phyloP scores from a whole-genome alignment of 139 green algal genomes.

The Asterochloris erici region DNA sequence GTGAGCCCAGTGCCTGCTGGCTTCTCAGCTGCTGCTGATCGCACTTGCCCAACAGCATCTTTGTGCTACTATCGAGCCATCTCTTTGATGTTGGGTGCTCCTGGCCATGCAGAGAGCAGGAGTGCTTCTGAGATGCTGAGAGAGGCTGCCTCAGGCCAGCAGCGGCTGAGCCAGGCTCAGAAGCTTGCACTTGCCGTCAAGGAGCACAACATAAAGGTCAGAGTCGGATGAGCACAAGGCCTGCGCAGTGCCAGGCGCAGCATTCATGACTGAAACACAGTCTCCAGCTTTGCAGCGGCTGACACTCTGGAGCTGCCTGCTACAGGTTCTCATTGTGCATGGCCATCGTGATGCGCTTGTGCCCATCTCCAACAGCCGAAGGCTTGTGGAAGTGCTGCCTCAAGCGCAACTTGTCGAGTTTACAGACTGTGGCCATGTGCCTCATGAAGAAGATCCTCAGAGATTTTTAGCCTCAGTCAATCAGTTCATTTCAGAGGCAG shows the following conservation, averaged over 20 bases:
- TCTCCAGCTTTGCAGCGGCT: background rate
- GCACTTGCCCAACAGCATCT: too few relatives aligned
- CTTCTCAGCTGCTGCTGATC: background rate
- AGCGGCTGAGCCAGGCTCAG: slow-evolving; percentile 3
- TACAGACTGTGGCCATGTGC: slow-evolving; percentile 67
- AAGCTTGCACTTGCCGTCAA: slow-evolving; percentile 9
- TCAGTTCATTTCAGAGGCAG: background rate
- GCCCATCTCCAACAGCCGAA: slow-evolving; percentile 67
- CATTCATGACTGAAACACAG: background rate
- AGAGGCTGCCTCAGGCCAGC: background rate
- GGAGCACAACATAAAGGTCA: slow-evolving; percentile 27
- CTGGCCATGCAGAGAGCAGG: background rate
- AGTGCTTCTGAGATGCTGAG: slow-evolving; percentile 15
- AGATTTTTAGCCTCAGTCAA: slow-evolving; percentile 56
- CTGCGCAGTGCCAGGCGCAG: background rate
- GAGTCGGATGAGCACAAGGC: background rate
- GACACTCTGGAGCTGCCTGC: background rate
- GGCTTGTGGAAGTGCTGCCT: slow-evolving; percentile 60
- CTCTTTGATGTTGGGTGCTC: background rate
- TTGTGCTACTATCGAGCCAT: background rate
- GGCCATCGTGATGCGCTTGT: slow-evolving; percentile 71
- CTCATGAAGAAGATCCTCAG: slow-evolving; percentile 83
- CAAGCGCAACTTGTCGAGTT: slow-evolving; percentile 52
- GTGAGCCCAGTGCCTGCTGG: background rate
- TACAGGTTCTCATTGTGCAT: slow-evolving; percentile 71